Evolutionary conservation across 1,284 basidiomycete genomes (phyloP).

Genomic region (Inonotus obliquus): DNA sequence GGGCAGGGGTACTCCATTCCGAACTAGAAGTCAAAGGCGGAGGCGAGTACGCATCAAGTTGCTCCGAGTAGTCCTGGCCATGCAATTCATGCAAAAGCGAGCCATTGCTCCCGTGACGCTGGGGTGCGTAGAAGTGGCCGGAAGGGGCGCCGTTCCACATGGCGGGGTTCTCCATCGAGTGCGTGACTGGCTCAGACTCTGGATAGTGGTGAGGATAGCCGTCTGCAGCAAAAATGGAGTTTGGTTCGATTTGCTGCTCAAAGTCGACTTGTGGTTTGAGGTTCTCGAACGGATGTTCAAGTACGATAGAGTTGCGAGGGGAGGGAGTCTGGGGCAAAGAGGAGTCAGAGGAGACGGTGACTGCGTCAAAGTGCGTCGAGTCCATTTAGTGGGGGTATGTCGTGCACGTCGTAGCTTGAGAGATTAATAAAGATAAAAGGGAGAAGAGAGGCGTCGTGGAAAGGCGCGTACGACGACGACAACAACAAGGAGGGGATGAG

Average conservation of each 20-base stretch:
- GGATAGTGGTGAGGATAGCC: conserved; percentile 34
- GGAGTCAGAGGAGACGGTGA: conserved; percentile 57
- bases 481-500: background rate
- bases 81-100: conserved; percentile 69
- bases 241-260: conserved; percentile 38
- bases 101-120: conserved; percentile 33
- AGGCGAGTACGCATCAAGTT: conserved; percentile 34
- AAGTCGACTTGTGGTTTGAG: conserved; percentile 39
- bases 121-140: conserved; percentile 32
- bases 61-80: conserved; percentile 35
- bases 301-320: conserved; percentile 38
- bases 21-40: conserved; percentile 26
- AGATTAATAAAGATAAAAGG: background rate
- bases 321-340: conserved; percentile 69
- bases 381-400: conserved; percentile 41
- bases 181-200: conserved; percentile 35
- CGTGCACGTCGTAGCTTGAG: conserved; percentile 7
- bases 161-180: conserved; percentile 19
- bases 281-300: conserved; percentile 35
- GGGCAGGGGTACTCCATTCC: conserved; percentile 33
- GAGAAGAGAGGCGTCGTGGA: conserved; percentile 22
- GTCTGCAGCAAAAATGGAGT: conserved; percentile 45
- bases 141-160: conserved; percentile 27
- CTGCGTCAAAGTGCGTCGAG: conserved; percentile 53
- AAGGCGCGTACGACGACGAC: conserved; percentile 2